phyloP scores from a whole-genome alignment of 345 rosid genomes.

The Sisymbrium irio region DNA sequence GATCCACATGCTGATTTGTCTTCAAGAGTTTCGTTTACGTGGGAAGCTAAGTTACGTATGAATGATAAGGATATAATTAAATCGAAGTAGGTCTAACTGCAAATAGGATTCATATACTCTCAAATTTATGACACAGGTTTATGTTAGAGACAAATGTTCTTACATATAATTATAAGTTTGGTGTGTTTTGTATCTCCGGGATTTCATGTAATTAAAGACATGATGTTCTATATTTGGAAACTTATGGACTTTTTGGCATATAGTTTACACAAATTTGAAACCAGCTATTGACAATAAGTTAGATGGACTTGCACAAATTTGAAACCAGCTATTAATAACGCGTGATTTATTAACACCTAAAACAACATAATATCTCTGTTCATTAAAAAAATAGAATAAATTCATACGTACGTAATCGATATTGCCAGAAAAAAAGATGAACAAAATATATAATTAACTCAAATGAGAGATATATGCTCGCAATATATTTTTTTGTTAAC shows the following conservation, averaged over 20 bases:
- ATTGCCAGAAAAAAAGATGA: neutral
- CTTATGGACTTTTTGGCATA: conserved; percentile 4
- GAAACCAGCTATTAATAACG: conserved; percentile 13
- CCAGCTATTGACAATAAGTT: neutral
- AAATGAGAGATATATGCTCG: too few relatives aligned
- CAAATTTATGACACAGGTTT: conserved; percentile 4
- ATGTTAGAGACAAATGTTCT: neutral
- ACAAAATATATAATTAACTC: too few relatives aligned
- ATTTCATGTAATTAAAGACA: neutral
- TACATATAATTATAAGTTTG: neutral
- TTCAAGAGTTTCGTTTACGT: neutral
- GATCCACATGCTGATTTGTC: conserved; percentile 30
- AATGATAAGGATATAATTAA: neutral
- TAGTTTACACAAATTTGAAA: neutral
- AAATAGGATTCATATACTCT: conserved; percentile 1
- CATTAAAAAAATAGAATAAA: neutral
- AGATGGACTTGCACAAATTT: neutral
- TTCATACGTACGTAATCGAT: neutral
- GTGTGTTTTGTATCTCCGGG: conserved; percentile 11
- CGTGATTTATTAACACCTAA: neutral
- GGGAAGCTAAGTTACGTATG: neutral
- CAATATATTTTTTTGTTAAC: too few relatives aligned
- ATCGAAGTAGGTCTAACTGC: conserved; percentile 12
- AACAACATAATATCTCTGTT: neutral
- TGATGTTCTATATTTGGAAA: conserved; percentile 4